Conservation (phyloP, 192 early-diverging fungal genomes). For the Entomortierella lignicola region DNA sequence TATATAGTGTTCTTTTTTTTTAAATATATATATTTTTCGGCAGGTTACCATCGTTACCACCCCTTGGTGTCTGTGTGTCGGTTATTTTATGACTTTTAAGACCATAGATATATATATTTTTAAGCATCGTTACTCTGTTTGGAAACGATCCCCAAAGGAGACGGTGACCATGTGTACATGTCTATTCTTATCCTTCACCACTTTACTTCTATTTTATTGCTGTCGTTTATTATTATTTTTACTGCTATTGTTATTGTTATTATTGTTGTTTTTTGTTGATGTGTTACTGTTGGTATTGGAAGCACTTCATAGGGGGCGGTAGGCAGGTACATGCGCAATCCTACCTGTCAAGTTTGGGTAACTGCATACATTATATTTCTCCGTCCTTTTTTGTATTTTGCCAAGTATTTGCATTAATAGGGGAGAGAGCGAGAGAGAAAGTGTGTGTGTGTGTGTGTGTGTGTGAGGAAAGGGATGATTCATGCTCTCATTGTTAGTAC, state of each 20-base stretch:
- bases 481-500: background rate
- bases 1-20: background rate
- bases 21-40: background rate
- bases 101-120: background rate
- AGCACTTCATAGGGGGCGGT: background rate
- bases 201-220: background rate
- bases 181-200: conserved; percentile 4
- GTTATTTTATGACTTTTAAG: background rate
- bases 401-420: no score
- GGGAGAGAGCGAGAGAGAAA: background rate
- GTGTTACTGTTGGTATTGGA: no score
- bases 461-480: background rate
- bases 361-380: no score
- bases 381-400: no score
- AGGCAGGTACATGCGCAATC: no score
- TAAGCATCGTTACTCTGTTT: conserved; percentile 17
- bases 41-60: background rate
- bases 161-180: background rate
- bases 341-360: no score
- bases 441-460: background rate
- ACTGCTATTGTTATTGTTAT: background rate
- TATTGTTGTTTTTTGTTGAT: background rate
- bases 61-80: conserved; percentile 5
- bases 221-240: background rate
- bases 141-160: conserved; percentile 16